Base-by-base conservation (phyloP, 352 stramenopile species). In the Pythium chondricola region DNA sequence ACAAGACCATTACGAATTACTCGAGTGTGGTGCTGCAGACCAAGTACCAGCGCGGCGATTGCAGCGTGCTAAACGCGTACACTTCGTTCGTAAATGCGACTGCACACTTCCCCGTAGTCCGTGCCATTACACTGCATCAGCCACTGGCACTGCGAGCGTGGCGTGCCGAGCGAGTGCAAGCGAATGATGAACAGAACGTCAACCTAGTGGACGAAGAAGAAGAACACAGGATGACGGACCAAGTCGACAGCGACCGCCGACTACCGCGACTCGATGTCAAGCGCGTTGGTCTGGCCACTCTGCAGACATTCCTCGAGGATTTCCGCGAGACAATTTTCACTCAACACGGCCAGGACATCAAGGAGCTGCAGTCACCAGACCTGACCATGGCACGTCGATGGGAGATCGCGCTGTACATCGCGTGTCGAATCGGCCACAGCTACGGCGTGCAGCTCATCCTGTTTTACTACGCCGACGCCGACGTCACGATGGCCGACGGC, bases 241-340 rank as follows among this genome's bases (percentile, higher is more conserved):
- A 40, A 43, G 32, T 22, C 10, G 52, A 52, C 26, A 38, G 35
- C 32, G 32, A 27, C 9, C 29, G 47, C 13, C 48, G 56, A 2
- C 61, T 89, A 6, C 79, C 75, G 1, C 48, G 59, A 17, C 59
- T 90, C 16, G 64, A 79, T 27, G 65, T 88, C 18, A 82, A 84
- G 47, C 55, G 65, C 1, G 56, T 90, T 37, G 68, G 66, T 13
- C 70, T 88, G 18, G 71, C 80, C 52, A 88, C 79, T 7, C 71
- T 88, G 65, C 67, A 88, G 51, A 76, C 74, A 43, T 86, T 88
- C 62, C 71, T 90, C 60, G 79, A 90, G 45, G 79, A 90, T 38
- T 90, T 87, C 43, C 83, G 79, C 50, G 70, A 88, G 24, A 73
- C 81, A 10, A 60, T 87, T 22, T 50, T 88, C 20, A 65, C 44